These are phyloP conservation scores for Lyophyllum shimeji DNA, from an alignment of 768 basidiomycete genomes.

Conservation along the genomic window DNA sequence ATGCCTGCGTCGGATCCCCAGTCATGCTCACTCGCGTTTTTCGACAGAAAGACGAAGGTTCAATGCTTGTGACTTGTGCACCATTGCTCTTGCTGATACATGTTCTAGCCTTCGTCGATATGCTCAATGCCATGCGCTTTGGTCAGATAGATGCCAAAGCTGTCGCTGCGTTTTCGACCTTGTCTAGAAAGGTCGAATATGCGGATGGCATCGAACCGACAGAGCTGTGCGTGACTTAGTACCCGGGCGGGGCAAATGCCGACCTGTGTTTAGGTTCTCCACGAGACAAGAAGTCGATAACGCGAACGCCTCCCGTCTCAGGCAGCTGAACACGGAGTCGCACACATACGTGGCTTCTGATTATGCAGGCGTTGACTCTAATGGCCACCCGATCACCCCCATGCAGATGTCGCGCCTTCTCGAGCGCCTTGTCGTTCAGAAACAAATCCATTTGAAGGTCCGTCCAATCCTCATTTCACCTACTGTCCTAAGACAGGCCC, in stretches of 20 bases:
- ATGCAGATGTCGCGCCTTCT: slow-evolving; percentile 45
- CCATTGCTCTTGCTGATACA: not conserved
- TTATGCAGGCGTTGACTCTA: slow-evolving; percentile 42
- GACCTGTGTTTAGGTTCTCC: slow-evolving; percentile 53
- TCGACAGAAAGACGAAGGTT: slow-evolving; percentile 84
- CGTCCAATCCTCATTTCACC: not conserved
- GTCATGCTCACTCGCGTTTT: slow-evolving; percentile 73
- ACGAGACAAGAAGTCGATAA: slow-evolving; percentile 69
- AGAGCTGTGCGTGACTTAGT: slow-evolving; percentile 54
- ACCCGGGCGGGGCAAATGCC: not conserved
- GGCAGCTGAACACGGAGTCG: slow-evolving; percentile 35
- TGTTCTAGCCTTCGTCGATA: slow-evolving; percentile 65
- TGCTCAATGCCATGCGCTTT: slow-evolving; percentile 87
- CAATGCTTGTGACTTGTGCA: not conserved
- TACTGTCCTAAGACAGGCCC: not conserved
- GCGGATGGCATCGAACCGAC: slow-evolving; percentile 79
- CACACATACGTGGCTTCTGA: slow-evolving; percentile 47
- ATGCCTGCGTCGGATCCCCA: slow-evolving; percentile 55
- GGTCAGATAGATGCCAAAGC: slow-evolving; percentile 53
- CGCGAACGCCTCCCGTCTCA: slow-evolving; percentile 58
- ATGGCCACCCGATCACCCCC: slow-evolving; percentile 31
- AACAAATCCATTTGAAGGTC: slow-evolving; percentile 48
- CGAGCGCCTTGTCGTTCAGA: slow-evolving; percentile 62
- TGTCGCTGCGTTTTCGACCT: slow-evolving; percentile 46
- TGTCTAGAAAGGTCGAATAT: slow-evolving; percentile 61